These are phyloP conservation scores for Barnettozyma botsteinii DNA, from an alignment of 805 yeast species.

Conservation along the genomic window DNA sequence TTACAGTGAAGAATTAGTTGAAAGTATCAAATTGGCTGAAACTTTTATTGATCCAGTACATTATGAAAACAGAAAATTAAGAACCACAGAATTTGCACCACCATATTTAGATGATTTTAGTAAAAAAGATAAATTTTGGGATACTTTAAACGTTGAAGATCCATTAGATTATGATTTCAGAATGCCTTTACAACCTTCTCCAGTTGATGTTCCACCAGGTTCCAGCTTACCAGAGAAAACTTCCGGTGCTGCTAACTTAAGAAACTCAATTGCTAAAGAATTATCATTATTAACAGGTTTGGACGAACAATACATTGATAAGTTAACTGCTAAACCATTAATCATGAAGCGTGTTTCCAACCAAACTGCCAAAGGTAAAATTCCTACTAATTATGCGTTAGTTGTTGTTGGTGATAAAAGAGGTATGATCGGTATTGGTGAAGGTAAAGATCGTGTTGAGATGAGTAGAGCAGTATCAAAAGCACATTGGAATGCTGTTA, in stretches of 20 bases:
- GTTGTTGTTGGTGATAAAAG: conserved; percentile 89
- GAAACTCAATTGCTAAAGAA: conserved; percentile 39
- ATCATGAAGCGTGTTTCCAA: conserved; percentile 78
- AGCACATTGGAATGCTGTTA: conserved; percentile 92
- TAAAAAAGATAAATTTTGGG: conserved; percentile 71
- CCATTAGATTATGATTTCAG: conserved; percentile 44
- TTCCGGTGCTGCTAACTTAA: conserved; percentile 19
- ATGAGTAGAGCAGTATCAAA: conserved; percentile 68
- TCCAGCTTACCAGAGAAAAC: conserved; percentile 27
- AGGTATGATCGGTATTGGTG: conserved; percentile 93
- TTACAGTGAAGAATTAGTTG: conserved; percentile 76
- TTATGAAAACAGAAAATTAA: conserved; percentile 37
- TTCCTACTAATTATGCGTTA: conserved; percentile 71
- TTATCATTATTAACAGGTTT: conserved; percentile 63
- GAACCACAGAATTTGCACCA: conserved; percentile 57
- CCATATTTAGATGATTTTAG: conserved; percentile 66
- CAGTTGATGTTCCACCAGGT: conserved; percentile 49
- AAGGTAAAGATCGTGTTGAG: conserved; percentile 82
- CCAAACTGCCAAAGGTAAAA: conserved; percentile 90
- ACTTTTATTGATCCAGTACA: conserved; percentile 62
- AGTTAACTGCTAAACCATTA: conserved; percentile 58
- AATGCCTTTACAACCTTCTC: conserved; percentile 53
- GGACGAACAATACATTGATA: conserved; percentile 52
- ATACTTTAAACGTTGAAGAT: conserved; percentile 45
- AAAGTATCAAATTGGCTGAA: conserved; percentile 79